Evolutionary conservation across 192 early-diverging fungal species (phyloP), one percentile per base, ranked within the genome.

Genomic region (Coemansia sp.): DNA sequence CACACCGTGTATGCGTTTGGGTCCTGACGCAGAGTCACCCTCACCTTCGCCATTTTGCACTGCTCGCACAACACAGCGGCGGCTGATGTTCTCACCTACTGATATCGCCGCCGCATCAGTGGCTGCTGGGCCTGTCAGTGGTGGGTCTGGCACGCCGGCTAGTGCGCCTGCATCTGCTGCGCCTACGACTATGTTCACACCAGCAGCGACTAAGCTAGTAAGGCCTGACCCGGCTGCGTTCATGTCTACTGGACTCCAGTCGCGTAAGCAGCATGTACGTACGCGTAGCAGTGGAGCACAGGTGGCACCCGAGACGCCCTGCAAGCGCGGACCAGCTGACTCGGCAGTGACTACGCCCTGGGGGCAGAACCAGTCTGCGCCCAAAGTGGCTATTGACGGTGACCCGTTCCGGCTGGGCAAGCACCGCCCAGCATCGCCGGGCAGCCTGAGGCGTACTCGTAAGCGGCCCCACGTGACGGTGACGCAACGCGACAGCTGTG

Each of bases 151-250:
- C 21, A 55, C 55, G 55, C 55, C 55, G 16, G 52, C 67, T 10
- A 71, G 64, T 26, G 68, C 69, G 30, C 44, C 63, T 9, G 53
- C 62, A 8, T 62, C 65, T 5, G 59, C 17, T 1, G 55, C 60
- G 21, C 42, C 53, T 21, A 37, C 72, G 30, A 19, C 74, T 16
- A 46, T 86, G 62, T 86, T 86, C 64, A 86, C 84, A 21, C 84
- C 84, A 44, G 55, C 55, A 17, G 73, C 80, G 9, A 75, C 84
- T 13, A 86, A 80, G 73, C 80, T 86, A 23, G 80, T 86, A 44
- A 70, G 77, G 42, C 84, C 84, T 11, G 77, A 79, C 66, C 80
- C 84, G 1, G 75, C 75, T 3, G 84, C 64, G 19, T 86, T 86
- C 42, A 59, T 71, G 49, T 86, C 84, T 8, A 77, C 84, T 0